phyloP scores from a whole-genome alignment of 2,329 filamentous ascomycete species.

The Leptographium galeiforme region DNA sequence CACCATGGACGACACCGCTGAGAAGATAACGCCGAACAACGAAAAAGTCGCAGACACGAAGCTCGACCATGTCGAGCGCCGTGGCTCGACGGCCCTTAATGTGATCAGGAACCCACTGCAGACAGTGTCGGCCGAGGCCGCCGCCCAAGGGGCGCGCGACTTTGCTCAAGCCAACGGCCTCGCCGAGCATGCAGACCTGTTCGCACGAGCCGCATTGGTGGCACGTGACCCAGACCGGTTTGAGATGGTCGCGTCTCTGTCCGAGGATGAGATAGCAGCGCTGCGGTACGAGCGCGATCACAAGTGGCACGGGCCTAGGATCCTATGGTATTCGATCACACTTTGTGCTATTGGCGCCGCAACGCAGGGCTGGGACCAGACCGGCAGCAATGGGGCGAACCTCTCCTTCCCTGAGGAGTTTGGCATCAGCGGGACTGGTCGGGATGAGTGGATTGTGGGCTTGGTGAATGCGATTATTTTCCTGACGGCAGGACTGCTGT shows the following conservation, averaged over 20 bases:
- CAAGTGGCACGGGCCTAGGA: constrained; percentile 51
- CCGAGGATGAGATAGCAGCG: constrained; percentile 43
- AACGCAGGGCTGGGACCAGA: constrained; percentile 58
- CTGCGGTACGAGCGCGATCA: constrained; percentile 51
- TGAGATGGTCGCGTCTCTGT: constrained; percentile 38
- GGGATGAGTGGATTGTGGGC: constrained; percentile 40
- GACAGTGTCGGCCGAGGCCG: not conserved
- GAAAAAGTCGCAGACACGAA: not conserved
- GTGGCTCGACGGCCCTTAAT: not conserved
- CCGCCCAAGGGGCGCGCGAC: not conserved
- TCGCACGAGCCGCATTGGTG: constrained; percentile 58
- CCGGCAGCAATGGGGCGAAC: constrained; percentile 48
- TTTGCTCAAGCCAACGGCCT: constrained; percentile 31
- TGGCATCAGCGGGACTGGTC: constrained; percentile 25
- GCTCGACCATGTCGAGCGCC: not conserved
- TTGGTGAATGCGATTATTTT: constrained; percentile 45
- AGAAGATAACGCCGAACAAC: not conserved
- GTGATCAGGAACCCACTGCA: not conserved
- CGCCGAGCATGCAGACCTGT: constrained; percentile 39
- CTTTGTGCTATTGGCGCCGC: constrained; percentile 57
- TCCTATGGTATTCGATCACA: constrained; percentile 52
- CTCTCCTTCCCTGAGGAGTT: constrained; percentile 42
- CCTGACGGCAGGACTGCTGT: not conserved
- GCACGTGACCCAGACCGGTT: constrained; percentile 54
- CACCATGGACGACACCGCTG: not conserved